phyloP scores from a whole-genome alignment of 768 basidiomycete species.

The Lactarius sanguifluus region DNA sequence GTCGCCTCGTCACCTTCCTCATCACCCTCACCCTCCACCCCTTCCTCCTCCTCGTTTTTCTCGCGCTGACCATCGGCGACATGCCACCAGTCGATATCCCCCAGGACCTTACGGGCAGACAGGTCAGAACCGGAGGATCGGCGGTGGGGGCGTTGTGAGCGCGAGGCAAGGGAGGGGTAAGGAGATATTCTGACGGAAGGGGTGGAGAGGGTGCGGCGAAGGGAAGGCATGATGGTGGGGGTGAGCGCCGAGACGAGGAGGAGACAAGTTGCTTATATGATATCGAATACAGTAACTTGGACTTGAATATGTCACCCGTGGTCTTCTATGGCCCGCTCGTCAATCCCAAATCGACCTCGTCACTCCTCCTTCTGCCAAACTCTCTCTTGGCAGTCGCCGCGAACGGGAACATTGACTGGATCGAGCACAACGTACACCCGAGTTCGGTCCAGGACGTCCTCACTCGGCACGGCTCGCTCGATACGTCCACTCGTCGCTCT shows the following conservation, averaged over 20 bases:
- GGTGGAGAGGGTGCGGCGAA: conserved; percentile 74
- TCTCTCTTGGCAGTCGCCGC: conserved; percentile 54
- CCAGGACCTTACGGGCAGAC: conserved; percentile 65
- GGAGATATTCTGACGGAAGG: conserved; percentile 69
- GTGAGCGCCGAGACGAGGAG: conserved; percentile 41
- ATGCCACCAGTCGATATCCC: conserved; percentile 88
- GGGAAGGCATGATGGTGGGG: conserved; percentile 60
- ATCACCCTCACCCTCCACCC: conserved; percentile 34
- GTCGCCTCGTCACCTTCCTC: conserved; percentile 20
- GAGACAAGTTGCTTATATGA: conserved; percentile 25
- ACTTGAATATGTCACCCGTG: neutral
- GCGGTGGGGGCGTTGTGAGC: conserved; percentile 38
- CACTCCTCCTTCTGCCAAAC: conserved; percentile 48
- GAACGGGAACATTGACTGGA: conserved; percentile 67
- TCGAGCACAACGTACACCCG: conserved; percentile 55
- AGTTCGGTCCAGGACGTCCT: conserved; percentile 51
- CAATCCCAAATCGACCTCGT: conserved; percentile 47
- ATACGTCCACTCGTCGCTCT: conserved; percentile 42
- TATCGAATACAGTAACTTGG: too few species aligned
- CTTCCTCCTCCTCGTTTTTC: conserved; percentile 44
- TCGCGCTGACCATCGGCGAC: conserved; percentile 72
- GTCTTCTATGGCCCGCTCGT: conserved; percentile 60
- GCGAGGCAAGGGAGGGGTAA: conserved; percentile 49
- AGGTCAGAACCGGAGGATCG: conserved; percentile 71
- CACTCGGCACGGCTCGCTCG: conserved; percentile 47